phyloP scores from a whole-genome alignment of 2,329 filamentous ascomycete genomes.

The Conoideocrella luteorostrata region DNA sequence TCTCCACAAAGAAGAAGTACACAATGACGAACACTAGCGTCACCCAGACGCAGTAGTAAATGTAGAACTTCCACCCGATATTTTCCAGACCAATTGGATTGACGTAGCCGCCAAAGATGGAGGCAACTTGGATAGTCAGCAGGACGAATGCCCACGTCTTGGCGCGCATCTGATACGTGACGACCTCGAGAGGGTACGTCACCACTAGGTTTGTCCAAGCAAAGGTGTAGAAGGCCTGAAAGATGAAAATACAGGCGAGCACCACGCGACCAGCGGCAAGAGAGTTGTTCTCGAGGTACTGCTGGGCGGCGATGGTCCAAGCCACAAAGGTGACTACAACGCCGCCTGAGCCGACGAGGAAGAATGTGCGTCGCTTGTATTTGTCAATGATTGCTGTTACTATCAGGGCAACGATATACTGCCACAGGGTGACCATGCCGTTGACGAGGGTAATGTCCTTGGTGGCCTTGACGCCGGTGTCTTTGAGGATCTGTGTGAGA shows the following conservation, averaged over 20 bases:
- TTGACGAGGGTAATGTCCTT: constrained; percentile 36
- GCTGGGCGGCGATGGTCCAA: constrained; percentile 33
- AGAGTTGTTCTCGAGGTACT: constrained; percentile 27
- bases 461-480: constrained; percentile 29
- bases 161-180: constrained; percentile 35
- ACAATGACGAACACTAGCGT: constrained; percentile 28
- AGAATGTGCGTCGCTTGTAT: constrained; percentile 32
- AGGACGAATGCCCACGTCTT: constrained; percentile 35
- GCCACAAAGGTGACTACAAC: constrained; percentile 31
- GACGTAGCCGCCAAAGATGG: constrained; percentile 33
- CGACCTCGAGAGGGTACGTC: constrained; percentile 35
- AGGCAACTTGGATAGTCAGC: constrained; percentile 30
- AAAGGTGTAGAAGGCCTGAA: constrained; percentile 34
- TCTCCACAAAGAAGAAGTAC: constrained; percentile 36
- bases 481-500: constrained; percentile 30
- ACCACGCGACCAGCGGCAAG: constrained; percentile 27
- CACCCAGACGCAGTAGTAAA: constrained; percentile 35
- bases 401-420: constrained; percentile 33
- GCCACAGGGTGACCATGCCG: constrained; percentile 34
- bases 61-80: constrained; percentile 35
- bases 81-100: constrained; percentile 31
- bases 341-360: constrained; percentile 31
- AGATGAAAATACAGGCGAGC: constrained; percentile 35
- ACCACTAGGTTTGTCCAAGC: constrained; percentile 38
- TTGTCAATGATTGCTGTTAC: constrained; percentile 30